phyloP scores from a whole-genome alignment of 2,329 filamentous ascomycete genomes.

The Pezicula rhizophila region DNA sequence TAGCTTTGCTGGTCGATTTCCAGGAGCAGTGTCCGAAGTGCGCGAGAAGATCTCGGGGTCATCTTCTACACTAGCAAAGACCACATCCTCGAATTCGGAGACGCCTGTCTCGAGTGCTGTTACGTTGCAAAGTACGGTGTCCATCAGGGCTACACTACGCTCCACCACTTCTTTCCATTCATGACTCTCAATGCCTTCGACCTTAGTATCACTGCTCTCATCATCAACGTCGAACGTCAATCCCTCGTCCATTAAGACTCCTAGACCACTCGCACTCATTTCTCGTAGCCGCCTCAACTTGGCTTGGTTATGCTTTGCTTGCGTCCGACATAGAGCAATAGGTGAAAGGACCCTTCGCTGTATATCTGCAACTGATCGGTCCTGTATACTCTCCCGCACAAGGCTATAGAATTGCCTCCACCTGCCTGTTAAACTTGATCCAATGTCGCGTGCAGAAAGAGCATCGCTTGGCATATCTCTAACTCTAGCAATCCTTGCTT shows the following conservation, averaged over 20 bases:
- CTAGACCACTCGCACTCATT: constrained; percentile 79
- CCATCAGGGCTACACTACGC: constrained; percentile 77
- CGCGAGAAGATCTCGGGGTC: constrained; percentile 52
- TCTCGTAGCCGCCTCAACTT: constrained; percentile 67
- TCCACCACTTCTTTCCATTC: constrained; percentile 72
- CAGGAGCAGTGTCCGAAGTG: constrained; percentile 31
- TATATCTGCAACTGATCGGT: constrained; percentile 66
- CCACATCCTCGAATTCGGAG: constrained; percentile 58
- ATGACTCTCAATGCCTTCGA: constrained; percentile 32
- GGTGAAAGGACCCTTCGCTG: constrained; percentile 71
- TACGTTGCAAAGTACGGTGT: constrained; percentile 72
- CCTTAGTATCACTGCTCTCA: constrained; percentile 44
- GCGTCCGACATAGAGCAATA: constrained; percentile 66
- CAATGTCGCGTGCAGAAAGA: constrained; percentile 19
- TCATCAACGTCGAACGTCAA: constrained; percentile 61
- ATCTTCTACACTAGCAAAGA: constrained; percentile 57
- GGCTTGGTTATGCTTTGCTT: constrained; percentile 69
- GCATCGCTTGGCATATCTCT: constrained; percentile 20
- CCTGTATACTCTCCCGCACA: constrained; percentile 67
- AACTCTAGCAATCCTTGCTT: constrained; percentile 22
- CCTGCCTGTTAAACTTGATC: constrained; percentile 37
- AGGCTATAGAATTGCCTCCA: constrained; percentile 74
- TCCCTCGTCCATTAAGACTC: constrained; percentile 81
- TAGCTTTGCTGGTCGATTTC: constrained; percentile 45
- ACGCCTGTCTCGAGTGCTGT: constrained; percentile 57